phyloP scores from a whole-genome alignment of 2,329 filamentous ascomycete genomes.

The Aspergillus fumigatiaffinis region DNA sequence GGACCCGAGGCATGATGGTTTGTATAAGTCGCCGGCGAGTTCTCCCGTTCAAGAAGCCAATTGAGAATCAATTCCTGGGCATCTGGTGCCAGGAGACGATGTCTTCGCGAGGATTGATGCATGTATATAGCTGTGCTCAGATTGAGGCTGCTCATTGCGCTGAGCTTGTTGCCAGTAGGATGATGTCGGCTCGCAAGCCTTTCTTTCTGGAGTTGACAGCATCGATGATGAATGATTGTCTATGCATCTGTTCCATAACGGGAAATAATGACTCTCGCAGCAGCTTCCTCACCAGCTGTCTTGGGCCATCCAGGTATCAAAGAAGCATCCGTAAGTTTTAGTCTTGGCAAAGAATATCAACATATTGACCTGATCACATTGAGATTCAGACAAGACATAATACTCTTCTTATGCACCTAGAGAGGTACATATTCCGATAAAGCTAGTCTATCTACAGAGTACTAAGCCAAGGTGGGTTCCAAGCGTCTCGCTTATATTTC shows the following conservation, averaged over 20 bases:
- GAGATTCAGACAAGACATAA: background rate
- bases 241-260: background rate
- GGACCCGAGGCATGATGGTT: background rate
- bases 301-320: background rate
- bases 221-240: background rate
- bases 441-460: background rate
- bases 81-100: background rate
- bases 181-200: background rate
- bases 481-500: background rate
- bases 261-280: background rate
- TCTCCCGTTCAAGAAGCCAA: background rate
- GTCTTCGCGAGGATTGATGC: background rate
- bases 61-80: background rate
- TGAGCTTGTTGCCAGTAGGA: background rate
- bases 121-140: background rate
- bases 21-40: no score
- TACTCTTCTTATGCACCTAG: background rate
- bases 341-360: background rate
- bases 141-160: background rate
- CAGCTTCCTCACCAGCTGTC: background rate
- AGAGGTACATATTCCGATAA: background rate
- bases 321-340: background rate
- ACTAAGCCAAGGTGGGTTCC: background rate
- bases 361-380: background rate
- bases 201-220: background rate